A percentile compares a stretch with the other conserved stretches of the same genome.
Conservation (phyloP, 2,329 filamentous ascomycete genomes). For the Neopestalotiopsis sp. region DNA sequence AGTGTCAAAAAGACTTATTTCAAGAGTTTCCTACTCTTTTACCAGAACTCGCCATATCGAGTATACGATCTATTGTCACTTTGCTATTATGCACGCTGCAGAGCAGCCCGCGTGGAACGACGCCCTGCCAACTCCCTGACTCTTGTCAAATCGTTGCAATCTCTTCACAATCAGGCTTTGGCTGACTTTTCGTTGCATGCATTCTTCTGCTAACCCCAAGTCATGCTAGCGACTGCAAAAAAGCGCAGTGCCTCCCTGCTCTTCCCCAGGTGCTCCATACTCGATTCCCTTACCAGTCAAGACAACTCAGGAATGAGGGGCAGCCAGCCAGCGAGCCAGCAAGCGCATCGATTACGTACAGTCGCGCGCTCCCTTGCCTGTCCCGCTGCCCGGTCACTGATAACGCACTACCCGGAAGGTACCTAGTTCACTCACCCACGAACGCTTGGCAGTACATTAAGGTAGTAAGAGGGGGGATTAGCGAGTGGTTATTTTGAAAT, state of each 20-base stretch:
- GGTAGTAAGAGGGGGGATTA: not conserved
- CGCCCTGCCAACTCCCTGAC: not conserved
- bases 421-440: not conserved
- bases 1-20: no score
- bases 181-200: not conserved
- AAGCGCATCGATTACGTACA: constrained; percentile 6
- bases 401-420: not conserved
- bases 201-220: not conserved
- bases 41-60: no score
- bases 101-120: no score
- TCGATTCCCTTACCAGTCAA: no score
- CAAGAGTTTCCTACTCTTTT: no score
- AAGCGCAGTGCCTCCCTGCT: not conserved
- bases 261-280: no score
- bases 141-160: not conserved
- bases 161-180: not conserved
- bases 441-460: not conserved
- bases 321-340: not conserved
- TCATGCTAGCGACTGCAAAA: not conserved
- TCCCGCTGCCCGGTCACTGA: not conserved
- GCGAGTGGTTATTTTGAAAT: constrained; percentile 7
- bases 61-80: no score
- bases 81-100: no score
- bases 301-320: constrained; percentile 3
- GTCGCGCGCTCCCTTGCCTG: not conserved